phyloP scores from a whole-genome alignment of 2,329 filamentous ascomycete genomes.

The Apiospora phragmitis region DNA sequence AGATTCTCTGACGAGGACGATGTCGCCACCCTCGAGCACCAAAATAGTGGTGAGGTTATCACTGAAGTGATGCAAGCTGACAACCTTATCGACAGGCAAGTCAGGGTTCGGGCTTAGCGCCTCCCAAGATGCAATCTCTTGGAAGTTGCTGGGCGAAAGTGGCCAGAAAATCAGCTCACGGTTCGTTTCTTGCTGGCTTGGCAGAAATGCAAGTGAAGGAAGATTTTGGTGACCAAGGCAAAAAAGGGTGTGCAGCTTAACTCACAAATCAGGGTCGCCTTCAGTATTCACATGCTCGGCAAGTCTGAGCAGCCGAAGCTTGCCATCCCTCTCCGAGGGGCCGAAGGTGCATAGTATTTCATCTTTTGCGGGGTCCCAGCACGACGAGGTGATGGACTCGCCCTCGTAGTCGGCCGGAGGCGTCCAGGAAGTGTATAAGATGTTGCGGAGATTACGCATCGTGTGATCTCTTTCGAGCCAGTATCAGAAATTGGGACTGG shows the following conservation, averaged over 20 bases:
- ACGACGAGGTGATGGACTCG: slow-evolving; percentile 69
- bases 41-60: slow-evolving; percentile 78
- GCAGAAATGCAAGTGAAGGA: not conserved
- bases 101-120: slow-evolving; percentile 78
- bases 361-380: slow-evolving; percentile 83
- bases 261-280: slow-evolving; percentile 41
- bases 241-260: slow-evolving; percentile 12
- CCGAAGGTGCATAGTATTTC: slow-evolving; percentile 83
- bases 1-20: slow-evolving; percentile 79
- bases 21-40: slow-evolving; percentile 87
- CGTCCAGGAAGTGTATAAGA: slow-evolving; percentile 67
- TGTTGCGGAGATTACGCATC: slow-evolving; percentile 89
- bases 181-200: not conserved
- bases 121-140: slow-evolving; percentile 80
- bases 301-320: slow-evolving; percentile 70
- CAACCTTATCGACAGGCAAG: slow-evolving; percentile 70
- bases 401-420: slow-evolving; percentile 47
- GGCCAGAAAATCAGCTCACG: slow-evolving; percentile 12
- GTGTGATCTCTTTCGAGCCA: slow-evolving; percentile 24
- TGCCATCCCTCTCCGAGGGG: slow-evolving; percentile 66
- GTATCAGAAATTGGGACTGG: not conserved
- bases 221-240: not conserved
- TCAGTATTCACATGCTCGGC: slow-evolving; percentile 40
- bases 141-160: slow-evolving; percentile 14
- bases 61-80: slow-evolving; percentile 82